Evolutionary conservation across 768 basidiomycete genomes (phyloP), one percentile per base, ranked within the genome.

Genomic region (Trametes elegans): DNA sequence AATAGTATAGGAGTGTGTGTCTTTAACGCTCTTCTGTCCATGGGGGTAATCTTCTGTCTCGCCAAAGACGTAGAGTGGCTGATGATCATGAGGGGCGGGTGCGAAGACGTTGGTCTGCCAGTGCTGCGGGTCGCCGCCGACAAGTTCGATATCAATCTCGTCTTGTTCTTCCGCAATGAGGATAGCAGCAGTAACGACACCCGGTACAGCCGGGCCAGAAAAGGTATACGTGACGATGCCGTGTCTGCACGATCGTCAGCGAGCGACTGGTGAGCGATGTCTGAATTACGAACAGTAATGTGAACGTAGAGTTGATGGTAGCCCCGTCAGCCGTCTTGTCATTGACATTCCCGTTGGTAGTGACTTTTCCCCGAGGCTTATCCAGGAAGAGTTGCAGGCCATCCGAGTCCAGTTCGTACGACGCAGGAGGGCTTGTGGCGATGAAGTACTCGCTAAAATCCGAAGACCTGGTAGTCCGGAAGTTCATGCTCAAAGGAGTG

Each of bases 61-160:
- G 45, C 70, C 69, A 57, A 76, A 75, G 8, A 68, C 68, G 16
- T 71, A 77, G 19, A 73, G 65, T 7, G 74, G 73, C 10, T 55
- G 21, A 3, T 62, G 35, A 50, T 74, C 69, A 10, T 54, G 43
- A 0, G 66, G 66, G 10, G 61, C 63, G 1, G 73, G 71, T 8
- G 68, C 71, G 59, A 71, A 78, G 8, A 75, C 59, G 53, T 77
- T 78, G 51, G 74, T 72, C 58, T 77, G 74, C 73, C 73, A 77
- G 60, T 71, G 66, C 10, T 32, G 23, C 2, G 67, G 57, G 51
- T 76, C 71, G 6, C 71, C 71, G n/a, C 74, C 73, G 7, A 76
- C 62, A 5, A 75, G 57, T 54, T 79, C 76, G 32, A 78, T 60
- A 57, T 79, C 77, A 27, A 76, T 73, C 50, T 79, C 75, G 57